Conservation (phyloP, 805 yeast species). For the Candida takata region DNA sequence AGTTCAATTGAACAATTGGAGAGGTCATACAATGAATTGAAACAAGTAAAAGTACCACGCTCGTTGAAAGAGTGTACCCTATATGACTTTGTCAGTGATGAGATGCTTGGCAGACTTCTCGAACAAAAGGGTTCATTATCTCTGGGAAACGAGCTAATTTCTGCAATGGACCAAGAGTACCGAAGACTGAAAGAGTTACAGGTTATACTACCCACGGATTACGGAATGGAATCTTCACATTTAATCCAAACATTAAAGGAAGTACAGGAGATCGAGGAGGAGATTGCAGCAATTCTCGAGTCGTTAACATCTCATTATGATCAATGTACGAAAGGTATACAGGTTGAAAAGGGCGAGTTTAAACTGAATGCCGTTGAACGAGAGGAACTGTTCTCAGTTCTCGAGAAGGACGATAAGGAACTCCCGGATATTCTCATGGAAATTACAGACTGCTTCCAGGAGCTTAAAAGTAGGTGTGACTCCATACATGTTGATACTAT, state of each 20-base stretch:
- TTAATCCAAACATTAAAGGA: slow-evolving; percentile 27
- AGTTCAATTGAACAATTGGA: slow-evolving; percentile 29
- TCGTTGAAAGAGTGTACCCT: slow-evolving; percentile 20
- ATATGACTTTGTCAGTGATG: slow-evolving; percentile 41
- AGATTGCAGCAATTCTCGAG: slow-evolving; percentile 60
- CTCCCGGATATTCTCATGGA: slow-evolving; percentile 48
- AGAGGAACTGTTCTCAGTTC: slow-evolving; percentile 36
- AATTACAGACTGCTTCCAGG: slow-evolving; percentile 26
- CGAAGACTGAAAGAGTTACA: not conserved
- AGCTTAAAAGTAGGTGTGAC: slow-evolving; percentile 1
- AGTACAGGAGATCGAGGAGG: slow-evolving; percentile 50
- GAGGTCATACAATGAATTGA: slow-evolving; percentile 28
- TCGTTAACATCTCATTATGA: slow-evolving; percentile 80
- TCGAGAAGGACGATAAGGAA: slow-evolving; percentile 48
- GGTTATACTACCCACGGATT: not conserved
- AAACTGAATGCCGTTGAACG: slow-evolving; percentile 25
- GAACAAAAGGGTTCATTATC: not conserved
- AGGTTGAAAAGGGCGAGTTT: slow-evolving; percentile 27
- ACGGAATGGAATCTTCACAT: not conserved
- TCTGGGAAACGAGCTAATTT: not conserved
- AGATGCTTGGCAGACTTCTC: slow-evolving; percentile 18
- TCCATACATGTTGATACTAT: not conserved
- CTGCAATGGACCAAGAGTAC: slow-evolving; percentile 1
- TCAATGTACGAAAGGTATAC: slow-evolving; percentile 52
- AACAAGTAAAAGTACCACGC: slow-evolving; percentile 5